Evolutionary conservation across 306 rosid species (phyloP).

Genomic region (Gleditsia sinensis): DNA sequence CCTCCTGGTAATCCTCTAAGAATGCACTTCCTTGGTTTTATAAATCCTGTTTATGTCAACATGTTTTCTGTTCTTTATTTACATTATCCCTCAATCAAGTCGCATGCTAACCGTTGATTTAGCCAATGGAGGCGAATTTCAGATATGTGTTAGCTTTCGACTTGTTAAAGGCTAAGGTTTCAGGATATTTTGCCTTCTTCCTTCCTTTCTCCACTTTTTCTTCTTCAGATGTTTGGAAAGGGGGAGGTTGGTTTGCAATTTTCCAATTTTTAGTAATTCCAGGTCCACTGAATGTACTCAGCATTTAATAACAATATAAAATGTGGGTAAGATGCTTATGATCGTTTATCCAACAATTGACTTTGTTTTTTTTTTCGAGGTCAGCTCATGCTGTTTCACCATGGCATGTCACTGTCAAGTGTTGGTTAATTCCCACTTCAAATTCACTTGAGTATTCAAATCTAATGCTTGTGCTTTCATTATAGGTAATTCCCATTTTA

Average conservation of each 20-base stretch:
- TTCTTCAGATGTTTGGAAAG: conserved; percentile 8
- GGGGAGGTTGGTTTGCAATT: background rate
- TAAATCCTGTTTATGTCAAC: background rate
- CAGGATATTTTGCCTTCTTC: background rate
- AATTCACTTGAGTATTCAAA: background rate
- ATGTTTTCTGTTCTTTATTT: background rate
- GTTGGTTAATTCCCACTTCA: too few species aligned
- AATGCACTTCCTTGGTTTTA: background rate
- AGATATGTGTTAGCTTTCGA: background rate
- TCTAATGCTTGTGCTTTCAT: conserved; percentile 29
- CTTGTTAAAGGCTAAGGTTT: background rate
- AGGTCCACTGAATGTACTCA: background rate
- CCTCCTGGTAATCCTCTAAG: conserved; percentile 50
- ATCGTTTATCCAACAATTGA: background rate
- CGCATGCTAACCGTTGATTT: background rate
- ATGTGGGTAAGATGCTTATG: background rate
- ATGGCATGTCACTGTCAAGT: too few species aligned
- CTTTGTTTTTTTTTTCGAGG: background rate
- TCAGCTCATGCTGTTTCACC: background rate
- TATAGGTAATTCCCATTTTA: conserved; percentile 51
- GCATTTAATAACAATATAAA: conserved; percentile 1
- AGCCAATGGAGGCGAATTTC: background rate
- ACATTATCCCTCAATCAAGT: background rate
- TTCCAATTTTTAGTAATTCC: background rate
- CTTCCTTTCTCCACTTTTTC: background rate